phyloP scores from a whole-genome alignment of 768 basidiomycete species.

The Clavulina sp. region DNA sequence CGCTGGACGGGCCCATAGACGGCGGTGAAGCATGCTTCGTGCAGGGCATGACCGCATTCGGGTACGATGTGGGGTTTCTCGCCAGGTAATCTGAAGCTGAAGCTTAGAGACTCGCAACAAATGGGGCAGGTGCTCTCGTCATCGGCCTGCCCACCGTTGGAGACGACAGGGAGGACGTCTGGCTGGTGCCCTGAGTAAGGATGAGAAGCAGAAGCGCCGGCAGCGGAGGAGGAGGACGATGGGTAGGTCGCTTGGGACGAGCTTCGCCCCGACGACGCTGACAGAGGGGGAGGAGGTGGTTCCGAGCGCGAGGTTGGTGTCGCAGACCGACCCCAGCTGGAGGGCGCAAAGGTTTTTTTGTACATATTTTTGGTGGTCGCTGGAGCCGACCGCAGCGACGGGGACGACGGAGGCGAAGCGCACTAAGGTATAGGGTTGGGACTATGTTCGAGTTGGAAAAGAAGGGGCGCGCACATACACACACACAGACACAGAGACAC shows the following conservation, averaged over 20 bases:
- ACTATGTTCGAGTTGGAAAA: no score
- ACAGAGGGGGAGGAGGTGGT: background rate
- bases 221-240: conserved; percentile 1
- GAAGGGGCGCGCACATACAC: no score
- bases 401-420: no score
- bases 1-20: conserved; percentile 70
- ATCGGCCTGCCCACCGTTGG: conserved; percentile 39
- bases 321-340: background rate
- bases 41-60: conserved; percentile 94
- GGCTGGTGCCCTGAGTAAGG: conserved; percentile 10
- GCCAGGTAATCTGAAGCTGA: conserved; percentile 81
- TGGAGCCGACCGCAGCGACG: no score
- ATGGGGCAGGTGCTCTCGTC: conserved; percentile 91
- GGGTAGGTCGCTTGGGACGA: background rate
- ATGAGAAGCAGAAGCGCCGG: conserved; percentile 6
- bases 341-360: no score
- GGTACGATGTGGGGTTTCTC: conserved; percentile 97
- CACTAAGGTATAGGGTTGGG: no score
- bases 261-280: background rate
- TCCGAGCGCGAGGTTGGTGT: background rate
- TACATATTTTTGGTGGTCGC: no score
- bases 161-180: conserved; percentile 34
- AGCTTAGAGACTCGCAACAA: conserved; percentile 87
- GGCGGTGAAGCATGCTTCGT: conserved; percentile 92
- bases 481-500: no score